Base-by-base conservation (phyloP, 768 basidiomycete species). In the Tylopilus intermedius region DNA sequence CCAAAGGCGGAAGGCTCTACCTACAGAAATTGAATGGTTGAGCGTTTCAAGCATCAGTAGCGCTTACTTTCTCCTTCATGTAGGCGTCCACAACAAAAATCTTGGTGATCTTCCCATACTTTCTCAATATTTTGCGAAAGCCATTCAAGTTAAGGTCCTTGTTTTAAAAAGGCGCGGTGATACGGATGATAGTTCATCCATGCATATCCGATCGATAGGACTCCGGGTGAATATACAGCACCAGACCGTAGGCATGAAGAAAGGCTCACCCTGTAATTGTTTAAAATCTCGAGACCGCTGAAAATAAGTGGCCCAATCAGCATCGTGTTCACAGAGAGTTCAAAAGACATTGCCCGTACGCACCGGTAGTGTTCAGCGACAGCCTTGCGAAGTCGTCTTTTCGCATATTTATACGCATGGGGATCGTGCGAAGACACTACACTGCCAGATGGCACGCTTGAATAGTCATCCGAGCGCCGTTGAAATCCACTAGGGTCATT, bases 101-200 rank as follows among this genome's bases (percentile, higher is more conserved):
- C 67, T 78, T 82, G 13, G 91, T 86, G 4, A 79, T 71, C 65
- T 90, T 94, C 62, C 87, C 88, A 56, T 90, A 93, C 66, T 92
- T 93, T 71, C 88, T 92, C 51, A 93, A 65, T 0, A 84, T 84
- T 65, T 93, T 93, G 26, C 88, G 77, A 66, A 96, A 93, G 1
- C 95, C 96, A 1, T 90, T 89, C 9, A 93, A 68, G 67, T 99
- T 98, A 38, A 97, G 70, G 42, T 88, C 82, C 86, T 91, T 57
- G 8, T 27, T 27, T 24, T 9, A 37, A 33, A 27, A 24, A 42
- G n/a, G 37, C 13, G 24, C 24, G 22, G 24, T 7, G 50, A 49
- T 15, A 8, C 7, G 11, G 21, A 30, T 21, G 32, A 37, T 33
- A 48, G 29, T 40, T 24, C 15, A 22, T 40, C 24, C 15, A 43